Conservation (phyloP, 192 early-diverging fungal genomes). For the Tieghemiomyces parasiticus region DNA sequence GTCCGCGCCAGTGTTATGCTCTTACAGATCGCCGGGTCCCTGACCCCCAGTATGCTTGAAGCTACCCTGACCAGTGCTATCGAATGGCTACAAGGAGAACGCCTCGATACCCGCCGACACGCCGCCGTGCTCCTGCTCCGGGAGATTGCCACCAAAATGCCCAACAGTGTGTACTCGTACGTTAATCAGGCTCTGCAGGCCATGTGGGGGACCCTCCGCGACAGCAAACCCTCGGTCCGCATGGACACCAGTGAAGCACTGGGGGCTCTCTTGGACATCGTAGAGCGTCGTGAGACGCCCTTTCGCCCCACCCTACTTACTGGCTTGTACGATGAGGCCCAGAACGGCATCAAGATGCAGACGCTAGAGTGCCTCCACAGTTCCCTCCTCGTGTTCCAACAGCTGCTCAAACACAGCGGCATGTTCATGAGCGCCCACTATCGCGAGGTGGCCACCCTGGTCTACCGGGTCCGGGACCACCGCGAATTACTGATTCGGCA, state of each 20-base stretch:
- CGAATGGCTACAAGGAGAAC: constrained; percentile 34
- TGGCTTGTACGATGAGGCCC: constrained; percentile 71
- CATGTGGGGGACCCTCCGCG: constrained; percentile 71
- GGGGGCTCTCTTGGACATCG: constrained; percentile 56
- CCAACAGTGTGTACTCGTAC: constrained; percentile 68
- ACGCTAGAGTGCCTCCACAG: constrained; percentile 76
- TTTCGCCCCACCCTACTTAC: constrained; percentile 48
- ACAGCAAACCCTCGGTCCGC: constrained; percentile 63
- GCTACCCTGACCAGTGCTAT: neutral
- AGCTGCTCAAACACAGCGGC: constrained; percentile 64
- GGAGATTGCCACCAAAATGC: constrained; percentile 59
- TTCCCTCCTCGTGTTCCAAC: constrained; percentile 61
- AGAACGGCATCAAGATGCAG: constrained; percentile 47
- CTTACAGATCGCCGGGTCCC: neutral
- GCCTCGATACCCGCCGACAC: constrained; percentile 61
- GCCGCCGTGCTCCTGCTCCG: constrained; percentile 65
- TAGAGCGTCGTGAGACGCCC: constrained; percentile 60
- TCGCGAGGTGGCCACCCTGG: constrained; percentile 54
- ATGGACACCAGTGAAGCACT: constrained; percentile 69
- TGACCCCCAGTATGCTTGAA: neutral
- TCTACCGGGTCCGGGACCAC: constrained; percentile 61
- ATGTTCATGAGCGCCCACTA: constrained; percentile 79
- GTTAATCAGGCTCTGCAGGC: constrained; percentile 68
- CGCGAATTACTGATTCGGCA: constrained; percentile 61
- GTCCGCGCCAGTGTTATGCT: neutral